phyloP scores from a whole-genome alignment of 257 asterid species.

The Asclepias syriaca region DNA sequence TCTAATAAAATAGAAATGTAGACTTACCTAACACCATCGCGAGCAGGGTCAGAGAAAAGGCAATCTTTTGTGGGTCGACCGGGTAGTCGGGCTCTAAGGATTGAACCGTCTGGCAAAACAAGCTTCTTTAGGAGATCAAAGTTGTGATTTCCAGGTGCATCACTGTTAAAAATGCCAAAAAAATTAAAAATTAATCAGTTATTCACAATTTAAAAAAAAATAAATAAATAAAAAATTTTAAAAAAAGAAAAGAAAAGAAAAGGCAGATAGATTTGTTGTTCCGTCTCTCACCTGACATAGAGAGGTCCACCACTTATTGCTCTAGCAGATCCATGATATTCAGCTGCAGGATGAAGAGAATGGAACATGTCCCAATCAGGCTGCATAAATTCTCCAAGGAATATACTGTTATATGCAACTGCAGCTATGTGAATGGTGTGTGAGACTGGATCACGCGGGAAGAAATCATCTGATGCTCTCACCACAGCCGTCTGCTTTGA shows the following conservation, averaged over 20 bases:
- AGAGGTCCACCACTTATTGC: slow-evolving; percentile 86
- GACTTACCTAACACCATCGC: slow-evolving; percentile 79
- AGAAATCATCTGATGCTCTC: slow-evolving; percentile 91
- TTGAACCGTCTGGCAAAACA: slow-evolving; percentile 73
- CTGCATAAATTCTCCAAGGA: slow-evolving; percentile 70
- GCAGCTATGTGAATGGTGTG: slow-evolving; percentile 86
- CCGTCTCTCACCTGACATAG: slow-evolving; percentile 53
- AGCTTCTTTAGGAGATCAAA: slow-evolving; percentile 74
- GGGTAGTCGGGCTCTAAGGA: slow-evolving; percentile 79
- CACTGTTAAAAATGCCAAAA: slow-evolving; percentile 37
- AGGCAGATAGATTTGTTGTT: too few species aligned
- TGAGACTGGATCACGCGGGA: slow-evolving; percentile 63
- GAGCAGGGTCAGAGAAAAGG: slow-evolving; percentile 85
- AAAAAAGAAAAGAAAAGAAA: too few species aligned
- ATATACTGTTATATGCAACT: slow-evolving; percentile 71
- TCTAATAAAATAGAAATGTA: too few species aligned
- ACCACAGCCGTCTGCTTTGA: slow-evolving; percentile 74
- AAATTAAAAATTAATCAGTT: too few species aligned
- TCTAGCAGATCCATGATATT: slow-evolving; percentile 76
- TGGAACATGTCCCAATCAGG: slow-evolving; percentile 98
- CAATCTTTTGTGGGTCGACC: slow-evolving; percentile 93
- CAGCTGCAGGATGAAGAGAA: slow-evolving; percentile 83
- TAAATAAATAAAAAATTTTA: too few species aligned
- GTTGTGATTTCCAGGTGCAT: slow-evolving; percentile 90
- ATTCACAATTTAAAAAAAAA: neutral